These are phyloP conservation scores for Aspergillus fumigatiaffinis DNA, from an alignment of 2,329 filamentous ascomycete species.

Conservation along the genomic window DNA sequence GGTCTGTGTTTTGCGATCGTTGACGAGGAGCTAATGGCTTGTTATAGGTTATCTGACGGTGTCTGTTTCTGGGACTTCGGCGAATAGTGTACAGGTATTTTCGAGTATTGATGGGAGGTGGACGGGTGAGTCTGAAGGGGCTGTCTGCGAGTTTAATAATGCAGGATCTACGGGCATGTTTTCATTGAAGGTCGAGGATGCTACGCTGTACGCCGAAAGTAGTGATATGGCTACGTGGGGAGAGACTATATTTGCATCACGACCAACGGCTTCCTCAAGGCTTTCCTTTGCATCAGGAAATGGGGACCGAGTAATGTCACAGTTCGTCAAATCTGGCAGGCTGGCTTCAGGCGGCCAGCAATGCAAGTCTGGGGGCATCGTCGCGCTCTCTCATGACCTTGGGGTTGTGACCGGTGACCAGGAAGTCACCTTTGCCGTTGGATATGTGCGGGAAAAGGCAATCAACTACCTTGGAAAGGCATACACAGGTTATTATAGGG, in stretches of 20 bases:
- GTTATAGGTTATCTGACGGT: slow-evolving; percentile 39
- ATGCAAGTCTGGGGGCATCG: slow-evolving; percentile 29
- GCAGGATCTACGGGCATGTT: slow-evolving; percentile 27
- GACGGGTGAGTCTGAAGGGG: slow-evolving; percentile 33
- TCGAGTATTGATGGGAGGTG: slow-evolving; percentile 44
- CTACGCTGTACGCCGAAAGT: slow-evolving; percentile 31
- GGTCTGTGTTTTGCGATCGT: neutral
- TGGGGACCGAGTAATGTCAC: slow-evolving; percentile 21
- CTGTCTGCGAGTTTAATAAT: slow-evolving; percentile 21
- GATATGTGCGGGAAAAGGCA: slow-evolving; percentile 37
- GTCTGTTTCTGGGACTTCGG: slow-evolving; percentile 20
- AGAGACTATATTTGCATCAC: slow-evolving; percentile 38
- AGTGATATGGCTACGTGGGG: slow-evolving; percentile 43
- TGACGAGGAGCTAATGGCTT: slow-evolving; percentile 5
- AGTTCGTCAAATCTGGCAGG: slow-evolving; percentile 31
- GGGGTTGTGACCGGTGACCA: slow-evolving; percentile 23
- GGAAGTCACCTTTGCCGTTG: slow-evolving; percentile 41
- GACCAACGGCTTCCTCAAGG: slow-evolving; percentile 19
- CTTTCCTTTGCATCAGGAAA: slow-evolving; percentile 31
- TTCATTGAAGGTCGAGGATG: slow-evolving; percentile 29
- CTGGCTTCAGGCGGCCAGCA: slow-evolving; percentile 19
- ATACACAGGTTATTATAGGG: slow-evolving; percentile 40
- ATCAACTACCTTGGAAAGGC: slow-evolving; percentile 41
- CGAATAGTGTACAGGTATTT: slow-evolving; percentile 37
- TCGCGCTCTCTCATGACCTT: slow-evolving; percentile 39